These are phyloP conservation scores for Aurifilum marmelostoma DNA, from an alignment of 2,329 filamentous ascomycete genomes.

Conservation along the genomic window DNA sequence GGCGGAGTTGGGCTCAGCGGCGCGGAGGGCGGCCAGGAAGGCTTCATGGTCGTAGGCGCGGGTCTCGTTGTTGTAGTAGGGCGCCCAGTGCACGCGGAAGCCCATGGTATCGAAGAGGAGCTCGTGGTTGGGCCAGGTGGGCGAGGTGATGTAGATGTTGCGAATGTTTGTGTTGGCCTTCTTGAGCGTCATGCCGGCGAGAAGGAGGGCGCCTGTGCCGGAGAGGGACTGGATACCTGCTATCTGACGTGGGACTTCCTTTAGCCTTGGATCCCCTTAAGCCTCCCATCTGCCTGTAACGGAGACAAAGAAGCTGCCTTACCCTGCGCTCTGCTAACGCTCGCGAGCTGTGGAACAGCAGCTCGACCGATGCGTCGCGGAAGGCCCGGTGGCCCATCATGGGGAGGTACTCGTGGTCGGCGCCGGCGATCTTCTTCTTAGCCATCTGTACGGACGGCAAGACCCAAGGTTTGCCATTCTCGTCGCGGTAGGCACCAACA, in stretches of 20 bases:
- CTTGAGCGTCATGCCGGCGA: slow-evolving; percentile 40
- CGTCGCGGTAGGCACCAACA: slow-evolving; percentile 44
- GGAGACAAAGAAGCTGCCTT: slow-evolving; percentile 16
- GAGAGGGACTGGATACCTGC: slow-evolving; percentile 41
- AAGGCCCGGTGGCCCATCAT: slow-evolving; percentile 41
- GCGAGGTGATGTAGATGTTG: slow-evolving; percentile 43
- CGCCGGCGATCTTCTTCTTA: slow-evolving; percentile 29
- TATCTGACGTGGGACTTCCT: slow-evolving; percentile 3
- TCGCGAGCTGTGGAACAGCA: slow-evolving; percentile 38
- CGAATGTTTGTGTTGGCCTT: slow-evolving; percentile 34
- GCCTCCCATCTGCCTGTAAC: background rate
- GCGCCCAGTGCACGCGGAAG: slow-evolving; percentile 37
- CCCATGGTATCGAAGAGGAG: slow-evolving; percentile 41
- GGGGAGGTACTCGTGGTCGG: slow-evolving; percentile 43
- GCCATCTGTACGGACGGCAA: slow-evolving; percentile 42
- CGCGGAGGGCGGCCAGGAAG: slow-evolving; percentile 36
- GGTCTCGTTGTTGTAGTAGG: slow-evolving; percentile 44
- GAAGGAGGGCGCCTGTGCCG: slow-evolving; percentile 45
- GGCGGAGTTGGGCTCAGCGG: slow-evolving; percentile 35
- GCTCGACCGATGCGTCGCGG: slow-evolving; percentile 37
- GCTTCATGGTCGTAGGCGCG: slow-evolving; percentile 39
- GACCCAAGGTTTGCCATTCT: slow-evolving; percentile 43
- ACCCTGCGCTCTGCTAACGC: slow-evolving; percentile 37
- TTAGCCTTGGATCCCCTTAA: background rate
- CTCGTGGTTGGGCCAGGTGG: slow-evolving; percentile 48